Base-by-base conservation (phyloP, 345 rosid species). In the Excoecaria cochinchinensis region DNA sequence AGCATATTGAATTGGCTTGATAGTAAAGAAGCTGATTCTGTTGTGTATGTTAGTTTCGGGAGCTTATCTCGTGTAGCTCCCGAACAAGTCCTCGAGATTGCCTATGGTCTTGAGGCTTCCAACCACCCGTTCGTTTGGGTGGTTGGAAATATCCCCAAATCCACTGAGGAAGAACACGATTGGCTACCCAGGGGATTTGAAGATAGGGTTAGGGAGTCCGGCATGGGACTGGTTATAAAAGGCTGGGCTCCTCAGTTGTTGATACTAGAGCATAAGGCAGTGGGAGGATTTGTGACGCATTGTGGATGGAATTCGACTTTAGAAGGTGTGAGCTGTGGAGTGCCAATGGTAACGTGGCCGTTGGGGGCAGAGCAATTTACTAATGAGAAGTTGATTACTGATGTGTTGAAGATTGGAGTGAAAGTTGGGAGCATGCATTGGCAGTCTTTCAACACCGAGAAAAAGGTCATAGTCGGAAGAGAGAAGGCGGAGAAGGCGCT, bases 1-100 rank as follows among this genome's bases (percentile, higher is more conserved):
- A 60, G 48, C 17, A 59, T 77, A 55, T 68, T 86, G 59, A 81
- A 38, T 10, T 89, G 88, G 86, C 90, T 90, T 25, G 81, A 90
- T 38, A 42, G 63, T 0, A 82, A 90, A 69, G 66, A 77, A 71
- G 79, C 85, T 58, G 69, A 81, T 55, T 89, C 95, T 0, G 90
- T 89, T 66, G 39, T 88, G 55, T 84, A 85, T 75, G 40, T 88
- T 0, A 67, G 88, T 68, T 86, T 87, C 47, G 94, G 92, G 3
- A 86, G 87, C 74, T 14, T 77, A 53, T 79, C 83, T 52, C 66
- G 80, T 16, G 78, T 87, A 50, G 57, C 83, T 46, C 73, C 77
- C 10, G 24, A 47, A 56, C 94, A 90, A 40, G 55, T 88, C 39
- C 69, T 38, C 0, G 92, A 90, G 73, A 76, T 90, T 15, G 88